phyloP scores from a whole-genome alignment of 352 stramenopile species.

The Phytopythium kandeliae region DNA sequence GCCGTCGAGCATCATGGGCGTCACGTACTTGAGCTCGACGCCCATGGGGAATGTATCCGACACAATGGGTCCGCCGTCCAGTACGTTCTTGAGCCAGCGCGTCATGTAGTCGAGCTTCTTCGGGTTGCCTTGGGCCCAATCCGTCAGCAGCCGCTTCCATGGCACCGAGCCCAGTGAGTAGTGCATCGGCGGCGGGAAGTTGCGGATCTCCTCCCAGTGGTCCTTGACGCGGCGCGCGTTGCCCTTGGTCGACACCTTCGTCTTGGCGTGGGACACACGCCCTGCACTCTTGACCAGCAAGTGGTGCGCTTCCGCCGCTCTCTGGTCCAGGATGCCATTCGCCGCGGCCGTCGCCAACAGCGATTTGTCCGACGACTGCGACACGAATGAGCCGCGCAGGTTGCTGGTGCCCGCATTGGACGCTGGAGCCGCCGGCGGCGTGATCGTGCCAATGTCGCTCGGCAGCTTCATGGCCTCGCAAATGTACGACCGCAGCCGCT shows the following conservation, averaged over 20 bases:
- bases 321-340: constrained; percentile 44
- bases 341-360: constrained; percentile 22
- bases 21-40: constrained; percentile 87
- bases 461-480: constrained; percentile 75
- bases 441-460: constrained; percentile 52
- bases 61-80: constrained; percentile 79
- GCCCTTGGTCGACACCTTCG: constrained; percentile 66
- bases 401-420: constrained; percentile 6
- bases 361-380: constrained; percentile 34
- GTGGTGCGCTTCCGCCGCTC: constrained; percentile 52
- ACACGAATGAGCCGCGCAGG: constrained; percentile 21
- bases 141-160: constrained; percentile 81
- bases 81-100: constrained; percentile 84
- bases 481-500: constrained; percentile 75
- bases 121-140: constrained; percentile 85
- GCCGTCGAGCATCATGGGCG: constrained; percentile 87
- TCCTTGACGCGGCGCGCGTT: constrained; percentile 82
- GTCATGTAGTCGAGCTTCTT: constrained; percentile 91
- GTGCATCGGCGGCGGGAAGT: constrained; percentile 75
- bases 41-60: constrained; percentile 86
- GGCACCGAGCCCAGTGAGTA: constrained; percentile 79
- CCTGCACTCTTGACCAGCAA: constrained; percentile 68
- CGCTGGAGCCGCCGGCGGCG: constrained; percentile 7
- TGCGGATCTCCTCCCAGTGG: constrained; percentile 87
- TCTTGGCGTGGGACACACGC: constrained; percentile 56